These are phyloP conservation scores for Spinacia oleracea DNA, from an alignment of 179 eudicot genomes.

Conservation along the genomic window DNA sequence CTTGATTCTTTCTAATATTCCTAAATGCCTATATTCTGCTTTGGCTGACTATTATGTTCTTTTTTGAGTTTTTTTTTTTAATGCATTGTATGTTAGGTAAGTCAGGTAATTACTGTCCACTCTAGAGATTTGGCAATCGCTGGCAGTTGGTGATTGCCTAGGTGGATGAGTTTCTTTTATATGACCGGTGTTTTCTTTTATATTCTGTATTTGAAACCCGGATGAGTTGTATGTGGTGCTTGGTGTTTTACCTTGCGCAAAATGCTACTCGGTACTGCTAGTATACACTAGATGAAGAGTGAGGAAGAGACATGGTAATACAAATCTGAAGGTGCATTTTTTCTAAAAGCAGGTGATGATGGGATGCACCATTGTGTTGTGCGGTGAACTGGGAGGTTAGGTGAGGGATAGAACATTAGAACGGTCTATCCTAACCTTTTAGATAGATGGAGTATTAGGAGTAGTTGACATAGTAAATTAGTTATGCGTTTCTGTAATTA, in stretches of 20 bases:
- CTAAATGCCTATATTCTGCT: neutral
- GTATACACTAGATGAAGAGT: neutral
- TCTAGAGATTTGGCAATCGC: too few species aligned
- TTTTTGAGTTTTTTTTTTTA: neutral
- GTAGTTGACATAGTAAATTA: too few species aligned
- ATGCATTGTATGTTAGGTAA: neutral
- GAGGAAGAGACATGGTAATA: neutral
- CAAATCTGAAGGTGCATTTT: neutral
- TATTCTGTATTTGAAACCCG: neutral
- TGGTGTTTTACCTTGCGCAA: neutral
- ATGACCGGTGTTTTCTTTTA: too few species aligned
- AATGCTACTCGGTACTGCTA: neutral
- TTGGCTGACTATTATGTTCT: neutral
- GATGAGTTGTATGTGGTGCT: neutral
- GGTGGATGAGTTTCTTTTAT: neutral
- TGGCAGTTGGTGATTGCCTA: neutral
- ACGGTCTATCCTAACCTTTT: too few species aligned
- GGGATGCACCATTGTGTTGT: neutral
- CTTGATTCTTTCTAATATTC: constrained; percentile 20
- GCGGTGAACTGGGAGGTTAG: neutral
- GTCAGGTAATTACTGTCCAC: too few species aligned
- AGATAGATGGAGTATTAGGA: too few species aligned
- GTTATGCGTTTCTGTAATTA: too few species aligned
- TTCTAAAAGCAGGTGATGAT: neutral
- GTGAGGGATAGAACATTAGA: neutral